Evolutionary conservation across 768 basidiomycete species (phyloP).

Genomic region (Nidularia pulvinata): DNA sequence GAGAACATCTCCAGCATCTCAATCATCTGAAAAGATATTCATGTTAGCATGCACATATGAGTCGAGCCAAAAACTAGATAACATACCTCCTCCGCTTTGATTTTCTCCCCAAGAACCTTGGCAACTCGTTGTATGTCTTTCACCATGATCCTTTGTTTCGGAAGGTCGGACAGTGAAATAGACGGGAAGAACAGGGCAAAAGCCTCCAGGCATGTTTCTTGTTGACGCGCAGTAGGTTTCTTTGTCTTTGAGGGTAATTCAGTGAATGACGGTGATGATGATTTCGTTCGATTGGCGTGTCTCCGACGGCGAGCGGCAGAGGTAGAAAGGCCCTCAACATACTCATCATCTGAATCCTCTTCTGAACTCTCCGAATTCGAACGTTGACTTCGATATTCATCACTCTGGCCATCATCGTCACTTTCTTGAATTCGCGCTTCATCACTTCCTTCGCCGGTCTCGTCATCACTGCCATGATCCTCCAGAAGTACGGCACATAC

Average conservation of each 20-base stretch:
- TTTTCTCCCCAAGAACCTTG: slow-evolving; percentile 65
- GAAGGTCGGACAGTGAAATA: slow-evolving; percentile 40
- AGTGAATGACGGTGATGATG: slow-evolving; percentile 3
- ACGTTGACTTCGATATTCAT: slow-evolving; percentile 11
- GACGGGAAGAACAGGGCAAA: slow-evolving; percentile 79
- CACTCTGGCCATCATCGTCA: neutral
- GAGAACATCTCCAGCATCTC: slow-evolving; percentile 86
- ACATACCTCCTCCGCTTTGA: slow-evolving; percentile 72
- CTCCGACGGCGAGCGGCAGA: slow-evolving; percentile 14
- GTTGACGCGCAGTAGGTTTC: slow-evolving; percentile 51
- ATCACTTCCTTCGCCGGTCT: neutral
- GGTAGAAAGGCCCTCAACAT: slow-evolving; percentile 19
- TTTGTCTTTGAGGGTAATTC: slow-evolving; percentile 1
- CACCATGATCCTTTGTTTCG: slow-evolving; percentile 57
- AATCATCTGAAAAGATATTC: slow-evolving; percentile 45
- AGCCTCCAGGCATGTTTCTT: slow-evolving; percentile 49
- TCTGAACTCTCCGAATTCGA: slow-evolving; percentile 19
- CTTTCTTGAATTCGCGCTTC: neutral
- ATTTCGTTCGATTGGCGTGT: slow-evolving; percentile 2
- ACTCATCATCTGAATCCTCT: slow-evolving; percentile 27
- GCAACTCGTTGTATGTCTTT: slow-evolving; percentile 65
- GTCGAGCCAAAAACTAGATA: neutral
- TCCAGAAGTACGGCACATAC: slow-evolving; percentile 79
- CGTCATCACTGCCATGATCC: slow-evolving; percentile 11
- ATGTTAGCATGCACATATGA: neutral